A percentile compares a stretch with the other conserved stretches of the same genome.
These are phyloP conservation scores for Vaccinium myrtillus DNA, from an alignment of 148 eudicot genomes.

Conservation along the genomic window DNA sequence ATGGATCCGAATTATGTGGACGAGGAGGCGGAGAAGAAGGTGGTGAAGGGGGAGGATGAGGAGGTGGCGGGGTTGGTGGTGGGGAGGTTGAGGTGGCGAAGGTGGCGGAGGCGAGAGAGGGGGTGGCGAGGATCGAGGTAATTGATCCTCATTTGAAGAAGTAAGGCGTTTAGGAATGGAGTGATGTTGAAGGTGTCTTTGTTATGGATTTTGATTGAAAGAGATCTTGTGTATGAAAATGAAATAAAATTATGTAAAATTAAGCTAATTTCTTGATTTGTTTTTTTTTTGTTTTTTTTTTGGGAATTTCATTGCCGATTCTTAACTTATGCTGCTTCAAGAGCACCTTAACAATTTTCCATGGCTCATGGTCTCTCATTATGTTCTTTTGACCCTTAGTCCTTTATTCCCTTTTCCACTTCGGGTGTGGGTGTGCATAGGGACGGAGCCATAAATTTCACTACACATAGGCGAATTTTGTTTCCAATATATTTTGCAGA, in stretches of 20 bases:
- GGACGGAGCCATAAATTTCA: too few relatives aligned
- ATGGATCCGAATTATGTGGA: conserved; percentile 71
- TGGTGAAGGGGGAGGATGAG: conserved; percentile 25
- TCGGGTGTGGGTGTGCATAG: too few relatives aligned
- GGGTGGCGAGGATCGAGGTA: conserved; percentile 63
- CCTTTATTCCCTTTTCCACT: too few relatives aligned
- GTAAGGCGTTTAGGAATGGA: not conserved
- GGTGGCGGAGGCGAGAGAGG: conserved; percentile 5
- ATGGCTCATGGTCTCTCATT: too few relatives aligned
- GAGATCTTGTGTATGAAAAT: not conserved
- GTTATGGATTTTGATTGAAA: not conserved
- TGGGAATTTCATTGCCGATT: too few relatives aligned
- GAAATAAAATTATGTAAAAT: not conserved
- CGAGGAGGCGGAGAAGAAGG: conserved; percentile 39
- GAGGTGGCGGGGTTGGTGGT: conserved; percentile 14
- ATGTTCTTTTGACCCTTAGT: too few relatives aligned
- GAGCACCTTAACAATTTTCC: too few relatives aligned
- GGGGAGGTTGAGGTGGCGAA: conserved; percentile 24
- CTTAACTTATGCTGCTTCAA: too few relatives aligned
- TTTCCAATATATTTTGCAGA: too few relatives aligned
- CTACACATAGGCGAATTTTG: too few relatives aligned
- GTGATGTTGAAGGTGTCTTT: not conserved
- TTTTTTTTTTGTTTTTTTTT: too few relatives aligned
- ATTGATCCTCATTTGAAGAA: conserved; percentile 42
- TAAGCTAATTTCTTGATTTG: not conserved